Evolutionary conservation across 148 eudicot genomes (phyloP).

Genomic region (Cornus suecica): DNA sequence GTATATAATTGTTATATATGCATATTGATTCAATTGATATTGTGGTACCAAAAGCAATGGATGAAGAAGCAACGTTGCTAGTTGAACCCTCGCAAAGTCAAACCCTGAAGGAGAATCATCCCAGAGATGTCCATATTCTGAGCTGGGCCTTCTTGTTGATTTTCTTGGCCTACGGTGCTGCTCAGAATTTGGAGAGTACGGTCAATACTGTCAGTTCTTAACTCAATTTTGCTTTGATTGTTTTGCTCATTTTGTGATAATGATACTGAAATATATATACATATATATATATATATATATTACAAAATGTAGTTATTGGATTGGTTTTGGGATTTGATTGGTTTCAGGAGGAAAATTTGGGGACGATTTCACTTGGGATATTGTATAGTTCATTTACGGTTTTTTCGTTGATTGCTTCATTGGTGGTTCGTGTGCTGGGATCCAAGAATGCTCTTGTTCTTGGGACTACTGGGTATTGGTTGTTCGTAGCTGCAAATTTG

Average conservation of each 20-base stretch:
- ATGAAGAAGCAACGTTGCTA: conserved; percentile 56
- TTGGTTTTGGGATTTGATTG: conserved; percentile 6
- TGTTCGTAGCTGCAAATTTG: conserved; percentile 92
- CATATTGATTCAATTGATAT: neutral
- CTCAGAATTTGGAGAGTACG: conserved; percentile 84
- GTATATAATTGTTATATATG: neutral
- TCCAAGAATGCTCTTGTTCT: conserved; percentile 70
- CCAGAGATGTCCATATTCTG: conserved; percentile 67
- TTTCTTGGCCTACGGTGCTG: conserved; percentile 90
- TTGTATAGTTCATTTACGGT: conserved; percentile 81
- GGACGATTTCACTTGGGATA: conserved; percentile 83
- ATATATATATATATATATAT: neutral
- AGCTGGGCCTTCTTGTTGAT: conserved; percentile 80
- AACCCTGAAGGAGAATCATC: conserved; percentile 29
- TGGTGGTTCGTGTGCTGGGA: conserved; percentile 73
- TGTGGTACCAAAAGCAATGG: conserved; percentile 21
- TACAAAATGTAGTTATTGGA: no score
- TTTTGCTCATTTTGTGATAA: neutral
- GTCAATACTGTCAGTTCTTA: conserved; percentile 61
- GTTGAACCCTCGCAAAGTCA: conserved; percentile 23
- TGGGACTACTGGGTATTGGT: conserved; percentile 94
- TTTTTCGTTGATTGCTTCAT: conserved; percentile 71
- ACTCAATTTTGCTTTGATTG: conserved; percentile 1
- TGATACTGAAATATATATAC: neutral
- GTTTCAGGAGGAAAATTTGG: conserved; percentile 76